phyloP scores from a whole-genome alignment of 2,329 filamentous ascomycete genomes.

The Monosporascus cannonballus region DNA sequence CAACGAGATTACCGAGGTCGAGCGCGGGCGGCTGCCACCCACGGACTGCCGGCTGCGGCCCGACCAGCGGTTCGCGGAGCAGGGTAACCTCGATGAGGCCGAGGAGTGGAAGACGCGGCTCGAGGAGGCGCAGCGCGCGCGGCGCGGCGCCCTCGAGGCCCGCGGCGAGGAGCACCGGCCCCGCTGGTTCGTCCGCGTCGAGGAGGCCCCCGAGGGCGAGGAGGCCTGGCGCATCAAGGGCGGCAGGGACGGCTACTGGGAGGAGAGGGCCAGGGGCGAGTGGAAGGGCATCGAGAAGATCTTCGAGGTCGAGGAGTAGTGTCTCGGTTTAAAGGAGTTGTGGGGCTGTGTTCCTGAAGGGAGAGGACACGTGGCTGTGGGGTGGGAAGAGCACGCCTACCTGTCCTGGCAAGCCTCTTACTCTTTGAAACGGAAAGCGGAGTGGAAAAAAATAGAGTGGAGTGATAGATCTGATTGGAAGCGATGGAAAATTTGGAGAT shows the following conservation, averaged over 20 bases:
- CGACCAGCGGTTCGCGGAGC: conserved; percentile 80
- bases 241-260: conserved; percentile 91
- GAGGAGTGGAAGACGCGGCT: conserved; percentile 77
- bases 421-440: no score
- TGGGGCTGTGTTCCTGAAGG: no score
- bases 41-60: conserved; percentile 82
- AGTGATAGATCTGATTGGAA: no score
- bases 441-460: no score
- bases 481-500: no score
- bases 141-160: conserved; percentile 71
- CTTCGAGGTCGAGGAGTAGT: conserved; percentile 16
- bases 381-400: no score
- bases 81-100: conserved; percentile 74
- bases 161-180: conserved; percentile 67
- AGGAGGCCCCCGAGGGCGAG: conserved; percentile 52
- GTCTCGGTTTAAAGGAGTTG: no score
- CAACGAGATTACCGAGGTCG: conserved; percentile 81
- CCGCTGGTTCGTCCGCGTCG: conserved; percentile 75
- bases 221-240: conserved; percentile 70
- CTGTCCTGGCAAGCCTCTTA: no score
- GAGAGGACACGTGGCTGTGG: no score
- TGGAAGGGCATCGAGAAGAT: conserved; percentile 25
- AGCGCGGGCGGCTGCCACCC: conserved; percentile 65
- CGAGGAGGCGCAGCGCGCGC: conserved; percentile 76
- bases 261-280: conserved; percentile 52